Evolutionary conservation across 2,329 filamentous ascomycete genomes (phyloP).

Genomic region (Pyricularia sp.): DNA sequence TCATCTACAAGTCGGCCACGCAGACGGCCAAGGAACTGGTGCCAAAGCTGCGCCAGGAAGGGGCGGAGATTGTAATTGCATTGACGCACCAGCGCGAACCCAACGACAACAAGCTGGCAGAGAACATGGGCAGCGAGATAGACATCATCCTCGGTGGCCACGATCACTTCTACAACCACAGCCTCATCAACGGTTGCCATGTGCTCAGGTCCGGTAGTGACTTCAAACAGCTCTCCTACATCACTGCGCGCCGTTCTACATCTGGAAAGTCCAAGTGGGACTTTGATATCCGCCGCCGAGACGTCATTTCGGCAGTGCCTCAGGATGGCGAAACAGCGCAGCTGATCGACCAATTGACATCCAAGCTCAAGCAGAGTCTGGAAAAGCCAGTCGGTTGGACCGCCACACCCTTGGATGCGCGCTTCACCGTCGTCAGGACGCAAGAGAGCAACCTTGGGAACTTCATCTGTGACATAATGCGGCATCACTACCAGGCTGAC

Average conservation of each 20-base stretch:
- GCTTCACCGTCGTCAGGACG: conserved; percentile 72
- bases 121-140: conserved; percentile 62
- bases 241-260: conserved; percentile 59
- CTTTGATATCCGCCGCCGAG: conserved; percentile 66
- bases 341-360: conserved; percentile 60
- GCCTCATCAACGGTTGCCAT: conserved; percentile 68
- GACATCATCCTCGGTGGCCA: conserved; percentile 85
- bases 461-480: conserved; percentile 88
- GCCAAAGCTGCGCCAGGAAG: conserved; percentile 61
- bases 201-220: conserved; percentile 82
- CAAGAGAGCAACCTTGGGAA: conserved; percentile 80
- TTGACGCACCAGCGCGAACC: conserved; percentile 81
- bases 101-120: conserved; percentile 79
- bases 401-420: conserved; percentile 70
- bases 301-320: conserved; percentile 60
- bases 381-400: conserved; percentile 81
- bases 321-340: conserved; percentile 51
- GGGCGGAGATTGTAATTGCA: conserved; percentile 74
- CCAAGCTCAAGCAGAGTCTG: conserved; percentile 64
- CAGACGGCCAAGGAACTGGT: conserved; percentile 68
- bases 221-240: conserved; percentile 86
- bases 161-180: conserved; percentile 81
- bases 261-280: conserved; percentile 49
- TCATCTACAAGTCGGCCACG: conserved; percentile 73
- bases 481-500: conserved; percentile 70